These are phyloP conservation scores for Blechomonas ayalai DNA, from an alignment of 208 protist genomes.

Conservation along the genomic window DNA sequence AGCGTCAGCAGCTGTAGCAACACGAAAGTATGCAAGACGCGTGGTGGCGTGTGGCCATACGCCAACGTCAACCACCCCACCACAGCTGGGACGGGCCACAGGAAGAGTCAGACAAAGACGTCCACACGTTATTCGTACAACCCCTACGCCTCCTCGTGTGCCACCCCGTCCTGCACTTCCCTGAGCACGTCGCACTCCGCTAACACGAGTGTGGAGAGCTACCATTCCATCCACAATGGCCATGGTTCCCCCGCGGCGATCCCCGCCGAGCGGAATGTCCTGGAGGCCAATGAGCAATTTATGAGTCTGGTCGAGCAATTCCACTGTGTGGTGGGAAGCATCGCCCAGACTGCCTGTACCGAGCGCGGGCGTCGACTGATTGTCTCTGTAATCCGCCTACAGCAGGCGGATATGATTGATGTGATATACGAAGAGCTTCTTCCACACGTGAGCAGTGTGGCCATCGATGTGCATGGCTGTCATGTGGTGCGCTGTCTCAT, in stretches of 20 bases:
- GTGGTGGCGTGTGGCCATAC: not conserved
- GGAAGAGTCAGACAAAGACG: constrained; percentile 4
- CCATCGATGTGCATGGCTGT: constrained; percentile 59
- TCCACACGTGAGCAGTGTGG: constrained; percentile 45
- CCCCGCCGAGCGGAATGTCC: too few relatives aligned
- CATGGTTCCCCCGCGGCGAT: not conserved
- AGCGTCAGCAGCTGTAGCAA: constrained; percentile 2
- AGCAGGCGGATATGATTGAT: constrained; percentile 44
- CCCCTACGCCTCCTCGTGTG: constrained; percentile 47
- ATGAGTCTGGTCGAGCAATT: constrained; percentile 42
- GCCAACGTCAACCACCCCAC: not conserved
- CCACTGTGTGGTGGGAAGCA: constrained; percentile 23
- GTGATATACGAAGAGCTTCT: constrained; percentile 55
- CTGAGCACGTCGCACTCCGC: constrained; percentile 7
- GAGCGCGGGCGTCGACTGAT: constrained; percentile 45
- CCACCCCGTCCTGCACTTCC: constrained; percentile 6
- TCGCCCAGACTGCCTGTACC: constrained; percentile 41
- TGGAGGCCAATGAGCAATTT: too few relatives aligned
- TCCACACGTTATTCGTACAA: constrained; percentile 82
- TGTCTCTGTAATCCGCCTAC: constrained; percentile 40
- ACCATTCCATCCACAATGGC: constrained; percentile 13
- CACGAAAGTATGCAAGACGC: not conserved
- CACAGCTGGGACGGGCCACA: not conserved
- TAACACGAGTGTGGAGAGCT: constrained; percentile 21
- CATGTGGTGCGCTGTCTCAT: constrained; percentile 68